Base-by-base conservation (phyloP, 2,329 filamentous ascomycete genomes). In the Helicocarpus griseus region DNA sequence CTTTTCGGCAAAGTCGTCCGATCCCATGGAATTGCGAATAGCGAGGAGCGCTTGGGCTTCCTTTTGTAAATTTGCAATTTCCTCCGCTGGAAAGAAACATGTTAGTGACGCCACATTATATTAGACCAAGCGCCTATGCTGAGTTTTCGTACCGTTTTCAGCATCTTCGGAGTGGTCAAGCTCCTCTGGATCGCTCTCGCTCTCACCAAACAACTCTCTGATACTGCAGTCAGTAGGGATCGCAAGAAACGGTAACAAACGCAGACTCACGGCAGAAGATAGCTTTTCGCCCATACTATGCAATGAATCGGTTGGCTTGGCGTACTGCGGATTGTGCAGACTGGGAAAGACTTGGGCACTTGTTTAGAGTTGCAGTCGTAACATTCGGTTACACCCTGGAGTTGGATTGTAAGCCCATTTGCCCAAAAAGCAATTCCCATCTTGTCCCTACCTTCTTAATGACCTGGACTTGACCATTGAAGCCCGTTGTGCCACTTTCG, bases 241-340 rank as follows among this genome's bases (percentile, higher is more conserved):
- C 22, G 5, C 22, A 14, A 29, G n/a, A 36, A n/a, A 24, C 19
- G 46, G n/a, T 5, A 13, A 14, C 38, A 29, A 52, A 50, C 33
- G 6, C 19, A 1, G n/a, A 57, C 64, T 54, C 62, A 74, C 77
- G 89, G 93, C 54, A 98, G 80, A 7, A 98, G 77, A 67, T 97
- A 98, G 66, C 89, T 95, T 72, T 97, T 98, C 19, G 81, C 91
- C 93, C 93, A 98, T 2, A 98, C 91, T 55, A 98, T 98, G 72
- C 93, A 97, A 70, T 98, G 93, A 40, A 98, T 97, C 0, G 91
- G 88, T 62, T 97, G 91, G 58, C 87, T 95, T 0, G 93, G 93
- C 0, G 90, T 98, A 67, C 89, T 96, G 66, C 93, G 82, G 61
- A 98, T 97, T 1, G 93, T 98, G 73, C 93, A 98, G 39, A 97